phyloP scores from a whole-genome alignment of 176 grass and related monocot genomes.

The Raddia guianensis region DNA sequence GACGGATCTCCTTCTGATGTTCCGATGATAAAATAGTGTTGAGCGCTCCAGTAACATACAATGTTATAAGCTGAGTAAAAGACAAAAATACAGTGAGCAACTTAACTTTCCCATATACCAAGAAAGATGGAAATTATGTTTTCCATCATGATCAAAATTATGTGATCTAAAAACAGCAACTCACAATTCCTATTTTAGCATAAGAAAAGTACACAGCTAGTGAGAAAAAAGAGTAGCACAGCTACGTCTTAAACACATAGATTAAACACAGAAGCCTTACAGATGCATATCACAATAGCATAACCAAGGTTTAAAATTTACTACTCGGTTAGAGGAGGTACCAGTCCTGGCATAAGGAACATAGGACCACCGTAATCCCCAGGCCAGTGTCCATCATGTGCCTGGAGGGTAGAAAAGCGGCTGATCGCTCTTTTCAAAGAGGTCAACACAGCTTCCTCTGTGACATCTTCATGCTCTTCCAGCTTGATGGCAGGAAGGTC shows the following conservation, averaged over 20 bases:
- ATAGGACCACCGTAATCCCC: constrained; percentile 89
- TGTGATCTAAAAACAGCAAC: constrained; percentile 3
- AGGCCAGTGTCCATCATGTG: constrained; percentile 88
- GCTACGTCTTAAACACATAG: not conserved
- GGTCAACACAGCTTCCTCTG: constrained; percentile 56
- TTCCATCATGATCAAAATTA: not conserved
- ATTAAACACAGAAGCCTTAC: not conserved
- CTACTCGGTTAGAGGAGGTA: constrained; percentile 34
- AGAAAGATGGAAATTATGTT: not conserved
- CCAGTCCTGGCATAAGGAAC: constrained; percentile 90
- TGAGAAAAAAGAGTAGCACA: not conserved
- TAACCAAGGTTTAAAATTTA: not conserved
- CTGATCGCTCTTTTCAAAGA: constrained; percentile 68
- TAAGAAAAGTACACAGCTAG: not conserved
- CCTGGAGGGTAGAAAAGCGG: constrained; percentile 69
- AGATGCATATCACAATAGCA: not conserved
- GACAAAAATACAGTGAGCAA: constrained; percentile 20
- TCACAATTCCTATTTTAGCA: constrained; percentile 1
- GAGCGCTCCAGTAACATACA: constrained; percentile 67
- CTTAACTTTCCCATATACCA: constrained; percentile 17
- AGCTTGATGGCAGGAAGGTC: constrained; percentile 65
- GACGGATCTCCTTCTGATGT: constrained; percentile 78
- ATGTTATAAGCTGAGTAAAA: constrained; percentile 67
- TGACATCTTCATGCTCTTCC: constrained; percentile 71
- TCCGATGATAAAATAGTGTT: constrained; percentile 69